These are phyloP conservation scores for Ustilago nuda DNA, from an alignment of 1,284 basidiomycete genomes.

Conservation along the genomic window DNA sequence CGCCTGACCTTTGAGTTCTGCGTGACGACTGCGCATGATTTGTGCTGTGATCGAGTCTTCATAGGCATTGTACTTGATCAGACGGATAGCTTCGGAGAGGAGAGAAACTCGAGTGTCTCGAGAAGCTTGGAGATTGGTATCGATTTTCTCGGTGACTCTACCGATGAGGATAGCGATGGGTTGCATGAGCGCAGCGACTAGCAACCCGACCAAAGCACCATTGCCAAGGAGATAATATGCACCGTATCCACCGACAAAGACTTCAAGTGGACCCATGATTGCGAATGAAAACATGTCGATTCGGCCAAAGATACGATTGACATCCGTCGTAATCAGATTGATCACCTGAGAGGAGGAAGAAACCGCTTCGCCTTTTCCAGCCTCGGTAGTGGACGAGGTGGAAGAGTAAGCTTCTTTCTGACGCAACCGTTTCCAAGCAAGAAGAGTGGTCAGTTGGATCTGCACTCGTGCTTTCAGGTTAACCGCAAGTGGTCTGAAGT, in stretches of 20 bases:
- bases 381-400: background rate
- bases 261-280: constrained; percentile 44
- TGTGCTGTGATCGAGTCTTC: constrained; percentile 40
- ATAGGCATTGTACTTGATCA: constrained; percentile 58
- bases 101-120: constrained; percentile 43
- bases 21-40: constrained; percentile 26
- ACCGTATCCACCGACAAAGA: constrained; percentile 34
- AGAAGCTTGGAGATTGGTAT: constrained; percentile 38
- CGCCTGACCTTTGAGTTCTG: constrained; percentile 33
- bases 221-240: constrained; percentile 39
- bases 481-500: constrained; percentile 24
- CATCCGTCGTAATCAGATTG: constrained; percentile 48
- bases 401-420: constrained; percentile 36
- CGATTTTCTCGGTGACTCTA: constrained; percentile 26
- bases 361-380: background rate
- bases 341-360: constrained; percentile 35
- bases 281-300: constrained; percentile 38
- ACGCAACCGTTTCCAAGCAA: constrained; percentile 42
- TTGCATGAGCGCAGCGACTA: constrained; percentile 32
- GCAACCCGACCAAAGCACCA: constrained; percentile 40
- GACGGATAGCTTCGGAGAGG: constrained; percentile 46
- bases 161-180: constrained; percentile 36
- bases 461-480: constrained; percentile 26
- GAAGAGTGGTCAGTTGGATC: constrained; percentile 29
- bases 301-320: constrained; percentile 22